phyloP scores from a whole-genome alignment of 2,329 filamentous ascomycete species.

The Aspergillus fumigatus region DNA sequence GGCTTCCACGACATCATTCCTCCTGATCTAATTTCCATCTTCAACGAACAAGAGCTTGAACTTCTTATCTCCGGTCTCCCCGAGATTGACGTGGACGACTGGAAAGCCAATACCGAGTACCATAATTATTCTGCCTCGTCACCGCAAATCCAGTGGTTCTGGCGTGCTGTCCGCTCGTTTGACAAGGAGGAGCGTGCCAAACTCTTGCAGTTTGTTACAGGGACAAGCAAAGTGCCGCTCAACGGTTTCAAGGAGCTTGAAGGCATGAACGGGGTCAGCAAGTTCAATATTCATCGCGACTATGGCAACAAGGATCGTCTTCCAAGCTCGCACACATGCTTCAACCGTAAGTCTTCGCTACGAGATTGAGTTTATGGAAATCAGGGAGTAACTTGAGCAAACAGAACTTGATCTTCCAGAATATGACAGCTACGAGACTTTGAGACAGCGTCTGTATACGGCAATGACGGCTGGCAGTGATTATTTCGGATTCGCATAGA shows the following conservation, averaged over 20 bases:
- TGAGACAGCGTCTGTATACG: conserved; percentile 83
- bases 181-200: conserved; percentile 99
- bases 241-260: conserved; percentile 99
- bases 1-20: conserved; percentile 98
- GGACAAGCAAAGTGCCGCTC: conserved; percentile 94
- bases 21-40: conserved; percentile 88
- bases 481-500: conserved; percentile 92
- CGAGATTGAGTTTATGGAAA: background rate
- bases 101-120: conserved; percentile 98
- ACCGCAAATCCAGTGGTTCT: conserved; percentile 99
- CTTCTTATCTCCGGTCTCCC: conserved; percentile 93
- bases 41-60: conserved; percentile 97
- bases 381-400: conserved; percentile 31
- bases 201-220: conserved; percentile 94
- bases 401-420: conserved; percentile 95
- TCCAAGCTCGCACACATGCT: conserved; percentile 96
- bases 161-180: conserved; percentile 93
- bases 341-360: conserved; percentile 75
- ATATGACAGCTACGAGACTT: conserved; percentile 90
- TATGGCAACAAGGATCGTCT: conserved; percentile 94
- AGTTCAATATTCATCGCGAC: conserved; percentile 98
- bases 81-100: conserved; percentile 96
- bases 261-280: conserved; percentile 97
- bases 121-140: conserved; percentile 95
- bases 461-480: conserved; percentile 98